Conservation (phyloP, 306 rosid species). For the Castanea mollissima region DNA sequence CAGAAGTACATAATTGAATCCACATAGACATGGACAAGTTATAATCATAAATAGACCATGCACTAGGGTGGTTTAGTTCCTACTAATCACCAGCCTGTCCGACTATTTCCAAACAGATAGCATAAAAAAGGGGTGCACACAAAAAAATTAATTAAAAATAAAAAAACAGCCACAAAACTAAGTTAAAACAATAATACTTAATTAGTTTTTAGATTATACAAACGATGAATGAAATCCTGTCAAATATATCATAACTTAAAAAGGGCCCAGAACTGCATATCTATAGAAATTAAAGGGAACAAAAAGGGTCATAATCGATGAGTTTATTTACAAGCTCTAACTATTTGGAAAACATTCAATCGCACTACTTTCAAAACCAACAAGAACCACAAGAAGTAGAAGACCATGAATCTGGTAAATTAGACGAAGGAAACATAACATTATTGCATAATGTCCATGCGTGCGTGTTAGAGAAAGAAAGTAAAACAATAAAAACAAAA, state of each 20-base stretch:
- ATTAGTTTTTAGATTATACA: not conserved
- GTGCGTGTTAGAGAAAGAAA: not conserved
- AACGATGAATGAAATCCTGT: constrained; percentile 13
- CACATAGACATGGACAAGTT: constrained; percentile 19
- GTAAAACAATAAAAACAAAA: constrained; percentile 4
- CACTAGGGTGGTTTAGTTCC: constrained; percentile 28
- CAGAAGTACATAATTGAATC: constrained; percentile 23
- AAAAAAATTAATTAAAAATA: constrained; percentile 11
- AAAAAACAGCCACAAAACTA: not conserved
- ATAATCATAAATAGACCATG: constrained; percentile 7
- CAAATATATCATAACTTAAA: constrained; percentile 10
- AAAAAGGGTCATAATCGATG: not conserved
- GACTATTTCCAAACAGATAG: constrained; percentile 33
- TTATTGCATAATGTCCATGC: no score
- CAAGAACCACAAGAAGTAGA: not conserved
- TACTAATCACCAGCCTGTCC: constrained; percentile 33
- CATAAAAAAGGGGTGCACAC: constrained; percentile 23
- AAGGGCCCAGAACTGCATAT: constrained; percentile 4
- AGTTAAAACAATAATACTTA: not conserved
- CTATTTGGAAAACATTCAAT: constrained; percentile 1
- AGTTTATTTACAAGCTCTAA: not conserved
- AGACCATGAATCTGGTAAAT: not conserved
- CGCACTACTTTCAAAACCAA: not conserved
- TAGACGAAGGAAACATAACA: not conserved
- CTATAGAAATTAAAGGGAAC: not conserved